Evolutionary conservation across 805 yeast species (phyloP).

Genomic region (Cephaloascus fragrans): DNA sequence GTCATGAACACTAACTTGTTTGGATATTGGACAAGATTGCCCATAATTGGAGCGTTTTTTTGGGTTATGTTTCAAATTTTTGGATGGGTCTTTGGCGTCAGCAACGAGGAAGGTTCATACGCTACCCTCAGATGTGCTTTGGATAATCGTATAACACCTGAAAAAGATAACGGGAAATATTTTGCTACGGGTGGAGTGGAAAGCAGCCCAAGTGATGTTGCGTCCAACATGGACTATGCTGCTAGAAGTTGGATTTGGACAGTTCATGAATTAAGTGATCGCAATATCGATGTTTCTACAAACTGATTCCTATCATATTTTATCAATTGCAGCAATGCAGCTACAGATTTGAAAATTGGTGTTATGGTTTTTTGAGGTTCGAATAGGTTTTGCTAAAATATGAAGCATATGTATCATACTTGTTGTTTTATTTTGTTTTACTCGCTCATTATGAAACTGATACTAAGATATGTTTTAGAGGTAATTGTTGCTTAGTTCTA

Average conservation of each 20-base stretch:
- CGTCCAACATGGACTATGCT: slow-evolving; percentile 46
- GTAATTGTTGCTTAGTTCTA: too few relatives aligned
- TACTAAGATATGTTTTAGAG: too few relatives aligned
- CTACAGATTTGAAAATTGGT: too few relatives aligned
- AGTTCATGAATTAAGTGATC: slow-evolving; percentile 42
- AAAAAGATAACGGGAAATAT: slow-evolving; percentile 61
- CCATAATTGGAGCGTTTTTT: slow-evolving; percentile 66
- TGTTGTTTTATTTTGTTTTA: too few relatives aligned
- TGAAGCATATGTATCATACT: too few relatives aligned
- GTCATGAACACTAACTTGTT: slow-evolving; percentile 76
- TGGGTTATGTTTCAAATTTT: slow-evolving; percentile 65
- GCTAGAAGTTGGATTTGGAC: slow-evolving; percentile 79
- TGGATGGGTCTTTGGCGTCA: slow-evolving; percentile 60
- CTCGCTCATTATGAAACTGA: too few relatives aligned
- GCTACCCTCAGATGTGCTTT: slow-evolving; percentile 58
- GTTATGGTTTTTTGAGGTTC: too few relatives aligned
- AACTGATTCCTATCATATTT: slow-evolving; percentile 7
- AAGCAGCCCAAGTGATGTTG: slow-evolving; percentile 46
- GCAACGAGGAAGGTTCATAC: slow-evolving; percentile 61
- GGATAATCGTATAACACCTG: slow-evolving; percentile 35
- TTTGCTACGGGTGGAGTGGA: slow-evolving; percentile 52
- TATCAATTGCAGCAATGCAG: too few relatives aligned
- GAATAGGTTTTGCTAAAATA: too few relatives aligned
- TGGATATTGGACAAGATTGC: slow-evolving; percentile 68
- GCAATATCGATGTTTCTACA: slow-evolving; percentile 20